These are phyloP conservation scores for Nakazawaea molendinolei DNA, from an alignment of 805 yeast species.

Conservation along the genomic window DNA sequence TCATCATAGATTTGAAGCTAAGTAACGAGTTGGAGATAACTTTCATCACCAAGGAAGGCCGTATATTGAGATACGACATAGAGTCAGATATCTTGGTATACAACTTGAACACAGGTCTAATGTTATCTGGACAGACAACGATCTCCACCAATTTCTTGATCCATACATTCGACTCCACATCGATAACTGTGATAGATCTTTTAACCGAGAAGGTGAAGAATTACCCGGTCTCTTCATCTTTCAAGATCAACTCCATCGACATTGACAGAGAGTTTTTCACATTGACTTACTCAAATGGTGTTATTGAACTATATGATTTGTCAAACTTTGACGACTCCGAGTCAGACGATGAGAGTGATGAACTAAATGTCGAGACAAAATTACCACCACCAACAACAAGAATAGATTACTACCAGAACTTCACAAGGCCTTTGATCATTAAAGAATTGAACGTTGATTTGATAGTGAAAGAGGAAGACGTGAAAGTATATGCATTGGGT, in stretches of 20 bases:
- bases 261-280: neutral
- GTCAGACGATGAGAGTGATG: too few relatives aligned
- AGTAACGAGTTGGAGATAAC: conserved; percentile 1
- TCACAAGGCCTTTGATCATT: neutral
- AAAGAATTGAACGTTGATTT: neutral
- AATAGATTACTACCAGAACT: neutral
- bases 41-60: conserved; percentile 1
- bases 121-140: neutral
- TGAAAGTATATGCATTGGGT: neutral
- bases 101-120: neutral
- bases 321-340: neutral
- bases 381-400: neutral
- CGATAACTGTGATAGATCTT: conserved; percentile 1
- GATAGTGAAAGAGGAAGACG: neutral
- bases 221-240: neutral
- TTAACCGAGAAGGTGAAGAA: conserved; percentile 1
- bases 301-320: conserved; percentile 3
- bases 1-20: neutral
- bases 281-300: conserved; percentile 8
- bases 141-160: conserved; percentile 3
- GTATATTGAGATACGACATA: conserved; percentile 5
- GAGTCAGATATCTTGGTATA: conserved; percentile 1
- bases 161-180: conserved; percentile 2
- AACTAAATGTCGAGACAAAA: neutral
- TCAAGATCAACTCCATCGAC: conserved; percentile 1